Base-by-base conservation (phyloP, 495 filamentous ascomycete species). In the Aspergillus olivimuriae region DNA sequence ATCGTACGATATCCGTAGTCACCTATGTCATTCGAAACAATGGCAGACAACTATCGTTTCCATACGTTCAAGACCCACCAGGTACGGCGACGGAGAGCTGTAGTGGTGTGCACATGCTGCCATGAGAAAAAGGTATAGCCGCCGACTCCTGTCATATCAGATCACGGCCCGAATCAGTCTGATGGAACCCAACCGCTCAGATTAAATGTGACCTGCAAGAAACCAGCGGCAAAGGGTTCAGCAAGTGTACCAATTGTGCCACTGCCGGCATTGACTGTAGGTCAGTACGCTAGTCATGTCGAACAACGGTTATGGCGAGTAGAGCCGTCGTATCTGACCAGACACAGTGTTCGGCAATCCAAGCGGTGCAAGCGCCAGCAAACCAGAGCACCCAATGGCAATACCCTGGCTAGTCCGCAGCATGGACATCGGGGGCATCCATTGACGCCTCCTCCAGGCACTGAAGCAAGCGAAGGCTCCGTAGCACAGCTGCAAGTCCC, bases 151-250 rank as follows among this genome's bases (percentile, higher is more conserved):
- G n/a, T n/a, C n/a, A n/a, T n/a, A n/a, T n/a, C n/a, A n/a, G n/a
- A n/a, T n/a, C n/a, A n/a, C 20, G 32, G 26, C 18, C 9, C n/a
- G 41, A 31, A 14, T 11, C 20, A 36, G 11, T 12, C 11, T 33
- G 12, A 28, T 15, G 38, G 20, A 20, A 18, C 24, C 39, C 21
- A 48, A 34, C 34, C n/a, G 23, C 17, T 19, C 34, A 59, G 56
- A 52, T 65, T 41, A 58, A 57, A 43, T 65, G 62, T 43, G 62
- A 65, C 30, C 47, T 65, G 12, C 60, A 65, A 50, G 51, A 34
- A 14, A 47, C 53, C 37, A 46, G 47, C 21, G 45, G 35, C 15
- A 48, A 58, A 24, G 58, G 62, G 18, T 40, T 44, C 30, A 46
- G 40, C 26, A 46, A 52, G 17, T 65, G 62, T 37, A 61, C 55